A percentile compares a stretch with the other conserved stretches of the same genome.
Evolutionary conservation across 2,329 filamentous ascomycete species (phyloP).

Genomic region (Magnaporthiopsis rhizophila): DNA sequence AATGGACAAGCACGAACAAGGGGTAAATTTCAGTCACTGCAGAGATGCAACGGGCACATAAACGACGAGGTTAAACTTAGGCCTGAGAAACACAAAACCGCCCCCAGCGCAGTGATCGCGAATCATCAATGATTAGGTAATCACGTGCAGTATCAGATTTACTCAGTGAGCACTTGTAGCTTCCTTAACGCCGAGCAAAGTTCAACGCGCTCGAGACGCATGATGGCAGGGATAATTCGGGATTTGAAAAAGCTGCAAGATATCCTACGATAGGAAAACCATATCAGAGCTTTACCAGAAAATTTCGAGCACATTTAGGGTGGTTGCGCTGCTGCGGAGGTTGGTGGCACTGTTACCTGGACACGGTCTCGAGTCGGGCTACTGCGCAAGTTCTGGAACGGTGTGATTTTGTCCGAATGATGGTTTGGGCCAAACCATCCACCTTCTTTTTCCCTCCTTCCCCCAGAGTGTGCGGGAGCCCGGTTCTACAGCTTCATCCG

Average conservation of each 20-base stretch:
- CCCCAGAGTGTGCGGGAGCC: background rate
- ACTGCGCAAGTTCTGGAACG: background rate
- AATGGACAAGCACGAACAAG: background rate
- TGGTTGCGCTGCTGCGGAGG: background rate
- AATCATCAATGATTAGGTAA: background rate
- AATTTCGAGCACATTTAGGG: background rate
- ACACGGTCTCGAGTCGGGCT: background rate
- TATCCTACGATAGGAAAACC: background rate
- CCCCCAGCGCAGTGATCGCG: background rate
- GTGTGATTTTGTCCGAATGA: background rate
- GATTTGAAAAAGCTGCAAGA: background rate
- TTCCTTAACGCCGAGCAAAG: background rate
- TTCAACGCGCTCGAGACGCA: background rate
- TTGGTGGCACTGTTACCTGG: background rate
- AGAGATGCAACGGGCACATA: background rate
- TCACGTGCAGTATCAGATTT: background rate
- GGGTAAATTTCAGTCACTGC: background rate
- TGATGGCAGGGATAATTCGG: background rate
- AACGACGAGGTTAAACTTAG: background rate
- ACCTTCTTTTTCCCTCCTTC: slow-evolving; percentile 3
- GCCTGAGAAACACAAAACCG: background rate
- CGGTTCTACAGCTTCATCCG: slow-evolving; percentile 1
- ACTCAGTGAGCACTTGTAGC: background rate
- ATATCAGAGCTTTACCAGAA: background rate
- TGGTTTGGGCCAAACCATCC: slow-evolving; percentile 3